Percentiles rank a stretch among this genome's conserved stretches.
phyloP scores from a whole-genome alignment of 23 red algal genomes.

The Cyanidiococcus yangmingshanensis region DNA sequence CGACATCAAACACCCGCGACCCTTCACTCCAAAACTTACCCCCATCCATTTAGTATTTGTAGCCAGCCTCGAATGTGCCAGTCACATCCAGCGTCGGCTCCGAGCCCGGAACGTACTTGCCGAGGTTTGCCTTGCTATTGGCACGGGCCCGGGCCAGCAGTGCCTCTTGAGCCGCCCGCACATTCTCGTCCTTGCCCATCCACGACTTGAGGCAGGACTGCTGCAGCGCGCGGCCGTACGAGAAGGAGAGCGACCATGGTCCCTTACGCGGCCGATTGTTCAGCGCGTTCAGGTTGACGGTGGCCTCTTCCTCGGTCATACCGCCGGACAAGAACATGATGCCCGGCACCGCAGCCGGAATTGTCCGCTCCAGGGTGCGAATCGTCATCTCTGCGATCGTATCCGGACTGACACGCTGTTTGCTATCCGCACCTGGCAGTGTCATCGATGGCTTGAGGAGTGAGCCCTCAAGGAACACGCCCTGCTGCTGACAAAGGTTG shows the following conservation, averaged over 20 bases:
- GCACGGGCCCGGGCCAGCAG: conserved; percentile 88
- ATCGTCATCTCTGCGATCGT: conserved; percentile 62
- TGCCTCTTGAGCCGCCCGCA: conserved; percentile 70
- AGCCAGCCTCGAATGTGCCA: conserved; percentile 92
- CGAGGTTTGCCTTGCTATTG: conserved; percentile 75
- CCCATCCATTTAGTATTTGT: conserved; percentile 69
- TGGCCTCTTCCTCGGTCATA: conserved; percentile 96
- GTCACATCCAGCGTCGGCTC: conserved; percentile 74
- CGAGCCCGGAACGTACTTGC: conserved; percentile 84
- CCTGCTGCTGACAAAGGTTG: conserved; percentile 72
- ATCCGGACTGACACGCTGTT: conserved; percentile 47
- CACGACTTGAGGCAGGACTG: conserved; percentile 97
- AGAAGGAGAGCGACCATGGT: conserved; percentile 89
- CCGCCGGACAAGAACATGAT: conserved; percentile 96
- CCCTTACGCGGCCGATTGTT: conserved; percentile 77
- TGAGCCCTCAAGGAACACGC: conserved; percentile 82
- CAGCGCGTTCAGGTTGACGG: conserved; percentile 88
- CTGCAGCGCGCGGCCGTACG: conserved; percentile 92
- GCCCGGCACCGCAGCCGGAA: conserved; percentile 80
- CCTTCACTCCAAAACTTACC: background rate
- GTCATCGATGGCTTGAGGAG: conserved; percentile 97
- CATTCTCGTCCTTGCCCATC: conserved; percentile 86
- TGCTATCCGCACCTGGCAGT: conserved; percentile 79
- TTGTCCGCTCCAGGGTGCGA: conserved; percentile 75
- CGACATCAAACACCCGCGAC: no score